Percentiles rank a stretch among this genome's conserved stretches.
Conservation (phyloP, 2,329 filamentous ascomycete genomes). For the Diaporthe nobilis region DNA sequence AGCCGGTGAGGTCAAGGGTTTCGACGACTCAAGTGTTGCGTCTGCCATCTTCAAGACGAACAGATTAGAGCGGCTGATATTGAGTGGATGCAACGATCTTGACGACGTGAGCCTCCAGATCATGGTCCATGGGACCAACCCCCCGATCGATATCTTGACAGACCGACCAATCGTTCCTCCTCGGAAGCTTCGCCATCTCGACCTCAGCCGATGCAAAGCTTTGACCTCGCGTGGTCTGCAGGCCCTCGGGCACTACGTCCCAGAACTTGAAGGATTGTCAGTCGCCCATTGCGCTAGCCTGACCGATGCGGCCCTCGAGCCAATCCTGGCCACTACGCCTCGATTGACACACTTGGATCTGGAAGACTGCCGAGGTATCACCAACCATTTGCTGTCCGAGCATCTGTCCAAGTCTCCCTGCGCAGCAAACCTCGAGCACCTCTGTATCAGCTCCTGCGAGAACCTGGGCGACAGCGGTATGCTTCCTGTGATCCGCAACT, state of each 20-base stretch:
- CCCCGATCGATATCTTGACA: slow-evolving; percentile 85
- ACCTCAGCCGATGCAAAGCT: slow-evolving; percentile 82
- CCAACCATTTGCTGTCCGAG: slow-evolving; percentile 79
- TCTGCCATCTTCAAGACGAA: slow-evolving; percentile 84
- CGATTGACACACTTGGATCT: slow-evolving; percentile 88
- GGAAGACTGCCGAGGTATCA: slow-evolving; percentile 85
- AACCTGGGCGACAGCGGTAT: slow-evolving; percentile 86
- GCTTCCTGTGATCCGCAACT: slow-evolving; percentile 84
- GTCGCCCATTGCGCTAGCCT: slow-evolving; percentile 83
- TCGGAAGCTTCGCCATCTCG: slow-evolving; percentile 85
- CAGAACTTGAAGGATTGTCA: slow-evolving; percentile 85
- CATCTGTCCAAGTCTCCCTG: slow-evolving; percentile 84
- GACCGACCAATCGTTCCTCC: slow-evolving; percentile 82
- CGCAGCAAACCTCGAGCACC: slow-evolving; percentile 78
- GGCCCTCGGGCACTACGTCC: slow-evolving; percentile 80
- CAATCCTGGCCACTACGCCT: slow-evolving; percentile 81
- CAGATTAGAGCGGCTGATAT: slow-evolving; percentile 83
- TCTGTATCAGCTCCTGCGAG: slow-evolving; percentile 93
- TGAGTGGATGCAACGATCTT: slow-evolving; percentile 85
- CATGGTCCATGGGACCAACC: slow-evolving; percentile 82
- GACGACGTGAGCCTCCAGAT: slow-evolving; percentile 80
- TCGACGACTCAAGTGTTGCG: slow-evolving; percentile 81
- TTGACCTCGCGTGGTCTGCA: slow-evolving; percentile 82
- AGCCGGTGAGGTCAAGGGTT: slow-evolving; percentile 85
- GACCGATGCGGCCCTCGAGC: slow-evolving; percentile 79